Evolutionary conservation across 768 basidiomycete genomes (phyloP).

Genomic region (Podaxis sp.): DNA sequence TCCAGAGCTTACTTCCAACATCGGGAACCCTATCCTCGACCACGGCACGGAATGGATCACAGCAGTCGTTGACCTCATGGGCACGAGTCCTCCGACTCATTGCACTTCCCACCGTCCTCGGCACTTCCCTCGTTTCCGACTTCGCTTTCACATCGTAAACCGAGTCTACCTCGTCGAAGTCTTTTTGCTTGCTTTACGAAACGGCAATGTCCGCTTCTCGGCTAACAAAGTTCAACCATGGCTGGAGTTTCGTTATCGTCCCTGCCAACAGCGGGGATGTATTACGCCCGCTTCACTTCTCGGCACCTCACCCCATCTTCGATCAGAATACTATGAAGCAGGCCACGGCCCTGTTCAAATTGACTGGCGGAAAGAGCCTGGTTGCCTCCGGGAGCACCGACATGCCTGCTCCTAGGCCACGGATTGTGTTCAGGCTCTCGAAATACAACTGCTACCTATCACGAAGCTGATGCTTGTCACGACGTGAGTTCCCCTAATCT

Average conservation of each 20-base stretch:
- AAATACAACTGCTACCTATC: neutral
- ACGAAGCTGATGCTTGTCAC: constrained; percentile 2
- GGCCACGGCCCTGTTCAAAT: constrained; percentile 3
- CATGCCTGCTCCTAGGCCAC: neutral
- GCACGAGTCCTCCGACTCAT: neutral
- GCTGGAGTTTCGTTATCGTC: constrained; percentile 10
- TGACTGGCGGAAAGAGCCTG: constrained; percentile 6
- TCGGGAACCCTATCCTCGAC: neutral
- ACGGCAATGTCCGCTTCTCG: neutral
- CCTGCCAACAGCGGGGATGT: neutral
- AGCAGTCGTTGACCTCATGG: neutral
- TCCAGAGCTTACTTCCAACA: neutral
- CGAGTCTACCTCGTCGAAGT: neutral
- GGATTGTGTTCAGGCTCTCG: constrained; percentile 1
- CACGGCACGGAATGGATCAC: neutral
- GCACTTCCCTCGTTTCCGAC: neutral
- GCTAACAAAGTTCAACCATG: neutral
- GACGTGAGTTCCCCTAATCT: neutral
- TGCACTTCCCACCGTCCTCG: neutral
- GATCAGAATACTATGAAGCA: neutral
- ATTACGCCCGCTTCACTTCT: constrained; percentile 7
- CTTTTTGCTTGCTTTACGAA: constrained; percentile 9
- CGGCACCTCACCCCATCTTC: constrained; percentile 3
- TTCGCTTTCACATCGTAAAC: neutral
- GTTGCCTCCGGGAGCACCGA: neutral